Evolutionary conservation across 106 monocot genomes (phyloP), one percentile per base, ranked within the genome.

Genomic region (Apostasia ramifera): DNA sequence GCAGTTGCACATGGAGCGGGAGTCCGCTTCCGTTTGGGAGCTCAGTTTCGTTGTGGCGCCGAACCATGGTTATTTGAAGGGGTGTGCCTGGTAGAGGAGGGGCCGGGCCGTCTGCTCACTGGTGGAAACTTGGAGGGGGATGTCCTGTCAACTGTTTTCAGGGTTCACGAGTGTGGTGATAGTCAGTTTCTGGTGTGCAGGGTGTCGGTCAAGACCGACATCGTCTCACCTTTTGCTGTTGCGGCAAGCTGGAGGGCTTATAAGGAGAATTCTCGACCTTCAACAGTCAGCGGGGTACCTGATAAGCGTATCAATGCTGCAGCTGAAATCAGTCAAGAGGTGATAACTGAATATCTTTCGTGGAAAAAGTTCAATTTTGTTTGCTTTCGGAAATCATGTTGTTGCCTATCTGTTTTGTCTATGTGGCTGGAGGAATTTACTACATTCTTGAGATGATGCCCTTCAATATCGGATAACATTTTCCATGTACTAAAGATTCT

Each of bases 191-290:
- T 84, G 4, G 81, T 82, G 48, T 90, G 69, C 64, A 76, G 61
- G 69, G 80, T 94, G 6, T 82, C 81, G 50, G 66, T 90, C 11
- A 80, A 80, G 62, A 82, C 81, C 3, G 79, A 79, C 55, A 70
- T 82, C 6, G 63, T 94, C 26, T 94, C 94, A 4, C 94, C 94
- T 0, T 90, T 94, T 76, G 94, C 90, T 79, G 84, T 94, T 6
- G 94, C 94, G 0, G 84, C 94, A 3, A 87, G 94, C 61, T 94
- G 94, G 94, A 84, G 90, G 77, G 87, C 94, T 1, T 87, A 87
- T 68, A 78, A 83, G 71, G 90, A 84, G 61, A 82, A 90, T 72
- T 60, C 87, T 38, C 74, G 81, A 72, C 94, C 89, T 8, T 93
- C 90, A 7, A 82, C 80, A 10, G 86, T 94, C 10, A 79, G 94